A percentile compares a stretch with the other conserved stretches of the same genome.
phyloP scores from a whole-genome alignment of 495 filamentous ascomycete species.

The Parmelia sp. region DNA sequence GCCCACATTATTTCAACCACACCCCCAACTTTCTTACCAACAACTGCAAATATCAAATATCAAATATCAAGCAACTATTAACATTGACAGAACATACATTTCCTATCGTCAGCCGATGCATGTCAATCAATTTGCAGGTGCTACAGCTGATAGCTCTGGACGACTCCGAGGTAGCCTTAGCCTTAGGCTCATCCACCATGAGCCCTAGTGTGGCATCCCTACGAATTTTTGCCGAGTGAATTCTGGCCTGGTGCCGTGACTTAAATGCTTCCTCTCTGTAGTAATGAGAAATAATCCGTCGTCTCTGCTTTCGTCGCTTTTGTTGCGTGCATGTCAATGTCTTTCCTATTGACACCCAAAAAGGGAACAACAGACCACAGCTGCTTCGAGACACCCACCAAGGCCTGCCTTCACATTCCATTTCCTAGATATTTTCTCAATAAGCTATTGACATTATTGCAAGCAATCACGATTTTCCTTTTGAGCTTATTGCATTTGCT shows the following conservation, averaged over 20 bases:
- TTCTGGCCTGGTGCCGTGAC: not conserved
- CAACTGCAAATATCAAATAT: too few species aligned
- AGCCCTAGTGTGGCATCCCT: not conserved
- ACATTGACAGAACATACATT: too few species aligned
- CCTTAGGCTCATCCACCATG: not conserved
- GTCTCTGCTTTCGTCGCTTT: conserved; percentile 7
- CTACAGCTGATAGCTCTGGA: not conserved
- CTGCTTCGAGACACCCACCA: conserved; percentile 11
- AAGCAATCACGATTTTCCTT: not conserved
- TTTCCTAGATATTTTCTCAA: conserved; percentile 6
- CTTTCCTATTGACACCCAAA: conserved; percentile 31
- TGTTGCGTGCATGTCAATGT: conserved; percentile 13
- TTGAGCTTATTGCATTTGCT: conserved; percentile 20
- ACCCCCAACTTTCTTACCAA: not conserved
- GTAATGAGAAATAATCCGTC: not conserved
- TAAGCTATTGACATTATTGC: conserved; percentile 1
- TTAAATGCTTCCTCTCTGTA: not conserved
- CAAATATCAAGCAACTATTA: too few species aligned
- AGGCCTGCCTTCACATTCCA: conserved; percentile 11
- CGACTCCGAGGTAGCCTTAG: not conserved
- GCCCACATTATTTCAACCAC: not conserved
- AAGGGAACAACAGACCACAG: conserved; percentile 21
- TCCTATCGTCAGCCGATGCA: too few species aligned
- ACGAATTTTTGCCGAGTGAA: not conserved
- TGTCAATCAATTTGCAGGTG: not conserved